Percentiles rank a stretch among this genome's conserved stretches.
phyloP scores from a whole-genome alignment of 2,329 filamentous ascomycete genomes.

The Pseudocercospora cruenta region DNA sequence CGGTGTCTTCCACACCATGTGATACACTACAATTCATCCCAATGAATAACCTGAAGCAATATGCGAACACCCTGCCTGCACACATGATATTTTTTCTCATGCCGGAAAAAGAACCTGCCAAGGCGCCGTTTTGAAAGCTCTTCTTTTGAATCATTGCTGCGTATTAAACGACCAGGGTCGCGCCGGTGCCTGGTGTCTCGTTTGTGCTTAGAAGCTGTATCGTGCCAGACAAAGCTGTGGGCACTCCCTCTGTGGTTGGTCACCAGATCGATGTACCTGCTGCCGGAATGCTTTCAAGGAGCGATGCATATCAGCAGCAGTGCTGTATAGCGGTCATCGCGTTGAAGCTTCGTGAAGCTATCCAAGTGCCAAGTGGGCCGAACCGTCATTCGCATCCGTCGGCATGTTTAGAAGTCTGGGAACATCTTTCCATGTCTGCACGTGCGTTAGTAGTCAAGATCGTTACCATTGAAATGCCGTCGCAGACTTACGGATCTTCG shows the following conservation, averaged over 20 bases:
- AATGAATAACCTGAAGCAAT: neutral
- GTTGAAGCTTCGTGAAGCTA: constrained; percentile 3
- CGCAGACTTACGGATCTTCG: constrained; percentile 76
- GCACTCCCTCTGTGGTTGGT: neutral
- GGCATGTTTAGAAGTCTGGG: constrained; percentile 64
- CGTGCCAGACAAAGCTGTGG: constrained; percentile 5
- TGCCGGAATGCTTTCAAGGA: constrained; percentile 2
- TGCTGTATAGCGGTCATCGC: constrained; percentile 3
- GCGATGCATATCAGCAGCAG: constrained; percentile 5
- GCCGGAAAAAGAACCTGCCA: neutral
- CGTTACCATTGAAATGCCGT: neutral
- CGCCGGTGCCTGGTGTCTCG: constrained; percentile 5
- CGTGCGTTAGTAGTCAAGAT: constrained; percentile 21
- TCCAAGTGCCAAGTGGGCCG: neutral
- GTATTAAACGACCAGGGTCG: constrained; percentile 1
- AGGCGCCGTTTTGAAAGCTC: neutral
- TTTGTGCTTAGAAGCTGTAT: constrained; percentile 31
- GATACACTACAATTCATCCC: constrained; percentile 2
- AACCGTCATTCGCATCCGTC: neutral
- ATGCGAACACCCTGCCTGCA: constrained; percentile 1
- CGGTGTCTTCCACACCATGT: neutral
- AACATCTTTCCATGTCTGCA: constrained; percentile 73
- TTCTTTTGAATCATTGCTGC: constrained; percentile 4
- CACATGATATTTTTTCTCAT: constrained; percentile 1
- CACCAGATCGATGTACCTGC: constrained; percentile 11